Conservation (phyloP, 495 filamentous ascomycete genomes). For the Podospora comata region DNA sequence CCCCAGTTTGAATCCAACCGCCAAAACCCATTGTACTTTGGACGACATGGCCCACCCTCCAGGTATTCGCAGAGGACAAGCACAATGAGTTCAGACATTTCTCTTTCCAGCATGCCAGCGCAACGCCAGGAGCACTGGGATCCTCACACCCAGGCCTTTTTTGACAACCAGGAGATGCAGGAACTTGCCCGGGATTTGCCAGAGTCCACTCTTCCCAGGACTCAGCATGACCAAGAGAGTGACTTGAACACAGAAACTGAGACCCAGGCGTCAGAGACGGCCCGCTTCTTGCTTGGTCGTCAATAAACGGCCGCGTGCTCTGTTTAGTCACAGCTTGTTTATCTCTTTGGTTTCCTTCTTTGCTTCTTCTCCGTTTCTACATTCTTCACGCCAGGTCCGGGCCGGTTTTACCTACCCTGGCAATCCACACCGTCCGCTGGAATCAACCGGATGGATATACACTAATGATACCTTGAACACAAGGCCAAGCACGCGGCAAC, state of each 20-base stretch:
- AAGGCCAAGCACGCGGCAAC: neutral
- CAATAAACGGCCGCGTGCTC: neutral
- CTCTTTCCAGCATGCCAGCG: constrained; percentile 17
- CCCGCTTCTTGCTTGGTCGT: constrained; percentile 18
- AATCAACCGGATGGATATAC: neutral
- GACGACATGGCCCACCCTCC: constrained; percentile 21
- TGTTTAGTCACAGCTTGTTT: neutral
- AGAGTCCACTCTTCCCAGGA: constrained; percentile 6
- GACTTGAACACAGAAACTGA: constrained; percentile 3
- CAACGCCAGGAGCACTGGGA: constrained; percentile 24
- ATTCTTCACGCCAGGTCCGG: neutral
- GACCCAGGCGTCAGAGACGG: constrained; percentile 11
- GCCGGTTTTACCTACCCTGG: neutral
- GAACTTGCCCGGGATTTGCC: neutral
- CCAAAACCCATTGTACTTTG: constrained; percentile 13
- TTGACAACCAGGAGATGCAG: neutral
- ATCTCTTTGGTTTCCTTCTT: neutral
- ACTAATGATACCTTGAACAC: neutral
- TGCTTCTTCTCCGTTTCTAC: neutral
- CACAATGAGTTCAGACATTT: constrained; percentile 21
- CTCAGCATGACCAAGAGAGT: neutral
- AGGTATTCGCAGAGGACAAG: constrained; percentile 13
- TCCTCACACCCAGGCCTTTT: constrained; percentile 17
- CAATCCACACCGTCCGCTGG: neutral
- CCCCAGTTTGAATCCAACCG: constrained; percentile 15